These are phyloP conservation scores for Colletotrichum echinochloae DNA, from an alignment of 2,329 filamentous ascomycete species.

Conservation along the genomic window DNA sequence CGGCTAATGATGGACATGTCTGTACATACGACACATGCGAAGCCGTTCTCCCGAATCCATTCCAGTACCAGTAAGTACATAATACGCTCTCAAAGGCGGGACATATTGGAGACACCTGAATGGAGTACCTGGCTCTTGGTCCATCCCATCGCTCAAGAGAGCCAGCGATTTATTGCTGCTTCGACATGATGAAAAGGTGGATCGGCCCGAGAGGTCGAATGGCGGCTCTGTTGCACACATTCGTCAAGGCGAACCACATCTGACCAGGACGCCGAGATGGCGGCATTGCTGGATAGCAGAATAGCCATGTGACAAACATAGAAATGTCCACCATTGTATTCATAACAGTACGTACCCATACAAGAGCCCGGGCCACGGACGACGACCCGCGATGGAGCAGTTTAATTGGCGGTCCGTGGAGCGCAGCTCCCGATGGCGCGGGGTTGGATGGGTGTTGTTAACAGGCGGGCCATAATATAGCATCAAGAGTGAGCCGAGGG, in stretches of 20 bases:
- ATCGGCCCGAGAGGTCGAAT: background rate
- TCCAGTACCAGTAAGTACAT: too few species aligned
- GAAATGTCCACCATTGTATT: constrained; percentile 1
- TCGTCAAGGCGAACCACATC: constrained; percentile 11
- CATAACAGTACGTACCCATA: background rate
- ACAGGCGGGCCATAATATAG: constrained; percentile 6
- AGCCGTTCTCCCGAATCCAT: background rate
- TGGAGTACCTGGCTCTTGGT: background rate
- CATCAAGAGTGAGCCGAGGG: background rate
- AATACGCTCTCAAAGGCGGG: background rate
- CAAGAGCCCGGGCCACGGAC: constrained; percentile 5
- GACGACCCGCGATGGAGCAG: constrained; percentile 17
- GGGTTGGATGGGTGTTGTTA: constrained; percentile 1
- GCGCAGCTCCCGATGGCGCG: constrained; percentile 5
- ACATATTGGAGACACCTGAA: background rate
- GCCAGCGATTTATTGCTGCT: background rate
- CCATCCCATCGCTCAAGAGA: too few species aligned
- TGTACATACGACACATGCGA: background rate
- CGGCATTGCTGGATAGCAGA: constrained; percentile 6
- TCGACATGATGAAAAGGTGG: background rate
- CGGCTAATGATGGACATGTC: background rate
- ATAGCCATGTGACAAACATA: constrained; percentile 16
- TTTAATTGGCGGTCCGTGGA: constrained; percentile 28
- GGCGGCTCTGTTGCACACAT: constrained; percentile 1
- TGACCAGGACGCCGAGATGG: constrained; percentile 14